A percentile compares a stretch with the other conserved stretches of the same genome.
These are phyloP conservation scores for Sarocladium kiliense DNA, from an alignment of 2,329 filamentous ascomycete genomes.

Conservation along the genomic window DNA sequence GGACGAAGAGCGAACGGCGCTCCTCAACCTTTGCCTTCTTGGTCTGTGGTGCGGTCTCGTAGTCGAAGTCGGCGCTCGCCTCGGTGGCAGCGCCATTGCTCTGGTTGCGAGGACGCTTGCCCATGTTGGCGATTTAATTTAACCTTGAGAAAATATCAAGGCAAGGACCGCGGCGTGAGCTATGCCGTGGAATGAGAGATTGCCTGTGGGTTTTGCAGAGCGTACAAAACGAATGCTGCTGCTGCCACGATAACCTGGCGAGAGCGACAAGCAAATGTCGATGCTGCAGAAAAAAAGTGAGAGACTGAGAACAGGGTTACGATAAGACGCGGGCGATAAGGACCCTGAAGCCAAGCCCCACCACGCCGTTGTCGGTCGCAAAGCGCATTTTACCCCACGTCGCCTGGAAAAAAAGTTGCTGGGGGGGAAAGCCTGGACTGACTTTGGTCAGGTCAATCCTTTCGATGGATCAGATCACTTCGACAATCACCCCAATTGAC, in stretches of 20 bases:
- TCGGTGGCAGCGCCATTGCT: slow-evolving; percentile 24
- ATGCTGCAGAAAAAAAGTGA: slow-evolving; percentile 8
- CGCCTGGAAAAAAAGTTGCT: slow-evolving; percentile 4
- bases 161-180: background rate
- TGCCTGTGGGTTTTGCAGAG: background rate
- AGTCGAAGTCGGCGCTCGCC: slow-evolving; percentile 26
- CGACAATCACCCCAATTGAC: background rate
- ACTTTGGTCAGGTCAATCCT: background rate
- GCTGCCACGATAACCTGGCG: background rate
- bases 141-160: background rate
- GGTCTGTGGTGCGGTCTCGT: slow-evolving; percentile 25
- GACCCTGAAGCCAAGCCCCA: slow-evolving; percentile 4
- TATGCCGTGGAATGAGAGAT: background rate
- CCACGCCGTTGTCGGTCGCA: background rate
- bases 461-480: background rate
- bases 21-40: slow-evolving; percentile 58
- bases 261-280: too few relatives aligned
- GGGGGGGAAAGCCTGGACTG: too few relatives aligned
- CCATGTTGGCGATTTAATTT: slow-evolving; percentile 24
- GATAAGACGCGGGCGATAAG: background rate
- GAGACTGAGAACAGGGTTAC: background rate
- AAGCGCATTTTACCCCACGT: slow-evolving; percentile 8
- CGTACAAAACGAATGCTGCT: background rate
- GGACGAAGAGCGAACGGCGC: slow-evolving; percentile 79
- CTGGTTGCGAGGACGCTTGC: slow-evolving; percentile 30